Percentiles rank a stretch among this genome's conserved stretches.
Evolutionary conservation across 75 land plant species (phyloP).

Genomic region (Cryptomeria japonica): DNA sequence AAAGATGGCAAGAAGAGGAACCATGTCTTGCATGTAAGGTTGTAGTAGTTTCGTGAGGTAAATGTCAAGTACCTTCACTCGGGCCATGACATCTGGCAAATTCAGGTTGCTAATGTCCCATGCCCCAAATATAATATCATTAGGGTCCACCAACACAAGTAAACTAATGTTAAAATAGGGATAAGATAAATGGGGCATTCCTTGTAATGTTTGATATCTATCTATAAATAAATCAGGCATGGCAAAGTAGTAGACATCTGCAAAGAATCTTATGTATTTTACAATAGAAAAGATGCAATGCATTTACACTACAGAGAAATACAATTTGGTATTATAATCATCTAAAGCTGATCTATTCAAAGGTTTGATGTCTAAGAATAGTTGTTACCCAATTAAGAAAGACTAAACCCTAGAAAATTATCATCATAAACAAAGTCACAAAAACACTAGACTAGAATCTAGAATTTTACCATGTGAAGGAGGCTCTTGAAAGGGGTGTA

Average conservation of each 20-base stretch:
- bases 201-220: too few species aligned
- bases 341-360: too few species aligned
- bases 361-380: too few species aligned
- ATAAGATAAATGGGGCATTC: background rate
- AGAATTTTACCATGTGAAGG: conserved; percentile 77
- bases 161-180: background rate
- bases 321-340: too few species aligned
- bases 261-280: background rate
- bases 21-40: conserved; percentile 91
- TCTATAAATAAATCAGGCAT: too few species aligned
- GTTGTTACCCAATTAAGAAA: too few species aligned
- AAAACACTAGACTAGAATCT: background rate
- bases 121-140: conserved; percentile 90
- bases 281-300: background rate
- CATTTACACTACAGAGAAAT: background rate
- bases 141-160: conserved; percentile 77
- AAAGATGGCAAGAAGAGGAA: conserved; percentile 89
- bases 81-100: conserved; percentile 90
- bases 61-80: conserved; percentile 90
- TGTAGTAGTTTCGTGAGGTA: conserved; percentile 92
- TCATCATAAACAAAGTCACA: background rate
- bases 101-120: conserved; percentile 96
- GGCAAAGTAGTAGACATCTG: too few species aligned
- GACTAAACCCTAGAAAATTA: too few species aligned
- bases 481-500: conserved; percentile 97